A percentile compares a stretch with the other conserved stretches of the same genome.
phyloP scores from a whole-genome alignment of 169 alveolate genomes.

The Pseudocohnilembus persalinus region DNA sequence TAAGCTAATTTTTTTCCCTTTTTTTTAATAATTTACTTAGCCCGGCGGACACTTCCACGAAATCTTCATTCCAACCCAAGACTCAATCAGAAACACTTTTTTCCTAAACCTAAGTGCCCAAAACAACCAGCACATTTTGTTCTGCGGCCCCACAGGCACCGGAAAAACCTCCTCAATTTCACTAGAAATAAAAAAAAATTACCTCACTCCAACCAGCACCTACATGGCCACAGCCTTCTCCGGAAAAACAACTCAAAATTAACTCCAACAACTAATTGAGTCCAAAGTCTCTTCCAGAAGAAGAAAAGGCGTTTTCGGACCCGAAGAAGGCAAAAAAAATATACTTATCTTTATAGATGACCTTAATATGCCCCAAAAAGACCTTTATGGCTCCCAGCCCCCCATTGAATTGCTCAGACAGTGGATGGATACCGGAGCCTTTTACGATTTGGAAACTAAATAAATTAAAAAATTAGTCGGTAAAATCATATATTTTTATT shows the following conservation, averaged over 20 bases:
- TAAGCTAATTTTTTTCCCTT: too few species aligned
- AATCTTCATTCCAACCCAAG: slow-evolving; percentile 90
- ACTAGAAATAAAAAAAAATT: slow-evolving; percentile 52
- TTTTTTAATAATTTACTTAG: too few species aligned
- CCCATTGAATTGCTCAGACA: slow-evolving; percentile 89
- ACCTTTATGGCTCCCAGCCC: slow-evolving; percentile 88
- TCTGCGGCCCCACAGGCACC: slow-evolving; percentile 94
- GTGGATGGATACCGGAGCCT: slow-evolving; percentile 89
- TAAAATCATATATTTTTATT: slow-evolving; percentile 73
- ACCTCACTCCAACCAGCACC: slow-evolving; percentile 59
- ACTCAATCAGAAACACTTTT: slow-evolving; percentile 88
- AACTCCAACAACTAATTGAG: slow-evolving; percentile 81
- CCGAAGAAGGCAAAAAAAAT: slow-evolving; percentile 71
- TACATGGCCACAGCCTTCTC: slow-evolving; percentile 72
- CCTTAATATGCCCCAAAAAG: slow-evolving; percentile 86
- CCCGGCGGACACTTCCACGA: slow-evolving; percentile 66
- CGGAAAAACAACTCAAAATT: slow-evolving; percentile 86
- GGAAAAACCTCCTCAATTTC: slow-evolving; percentile 88
- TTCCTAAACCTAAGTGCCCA: slow-evolving; percentile 70
- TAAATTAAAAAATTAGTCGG: slow-evolving; percentile 72
- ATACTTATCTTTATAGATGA: slow-evolving; percentile 87
- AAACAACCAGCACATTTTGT: slow-evolving; percentile 83
- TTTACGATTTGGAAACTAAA: slow-evolving; percentile 85
- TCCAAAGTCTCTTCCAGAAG: slow-evolving; percentile 77
- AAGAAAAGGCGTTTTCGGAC: slow-evolving; percentile 83